Percentiles rank a stretch among this genome's conserved stretches.
These are phyloP conservation scores for Aureobasidium uvarum DNA, from an alignment of 2,329 filamentous ascomycete species.

Conservation along the genomic window DNA sequence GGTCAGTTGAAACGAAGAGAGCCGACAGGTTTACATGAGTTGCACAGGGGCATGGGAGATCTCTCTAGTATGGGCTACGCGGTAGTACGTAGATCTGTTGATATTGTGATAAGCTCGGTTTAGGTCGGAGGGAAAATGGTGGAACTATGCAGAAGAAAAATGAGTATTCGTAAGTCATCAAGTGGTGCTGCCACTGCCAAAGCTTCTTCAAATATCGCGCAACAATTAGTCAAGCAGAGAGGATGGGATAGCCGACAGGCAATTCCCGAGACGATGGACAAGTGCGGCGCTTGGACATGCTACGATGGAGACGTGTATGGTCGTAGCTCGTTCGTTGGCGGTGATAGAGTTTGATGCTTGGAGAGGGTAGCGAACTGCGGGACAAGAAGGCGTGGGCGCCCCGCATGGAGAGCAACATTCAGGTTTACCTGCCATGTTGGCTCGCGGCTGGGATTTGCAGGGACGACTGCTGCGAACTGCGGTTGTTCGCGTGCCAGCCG, in stretches of 20 bases:
- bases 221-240: not conserved
- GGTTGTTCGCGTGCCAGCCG: not conserved
- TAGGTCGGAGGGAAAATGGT: not conserved
- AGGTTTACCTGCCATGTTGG: not conserved
- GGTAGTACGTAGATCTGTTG: not conserved
- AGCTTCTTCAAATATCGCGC: slow-evolving; percentile 21
- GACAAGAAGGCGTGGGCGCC: slow-evolving; percentile 1
- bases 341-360: slow-evolving; percentile 14
- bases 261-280: not conserved
- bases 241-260: slow-evolving; percentile 10
- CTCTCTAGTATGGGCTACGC: not conserved
- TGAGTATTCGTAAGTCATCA: not conserved
- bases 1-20: not conserved
- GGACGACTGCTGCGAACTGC: not conserved
- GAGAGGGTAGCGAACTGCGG: slow-evolving; percentile 6
- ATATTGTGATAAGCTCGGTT: not conserved
- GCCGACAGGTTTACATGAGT: not conserved
- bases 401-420: slow-evolving; percentile 6
- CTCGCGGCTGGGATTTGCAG: not conserved
- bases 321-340: not conserved
- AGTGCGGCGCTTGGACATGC: slow-evolving; percentile 2
- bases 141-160: slow-evolving; percentile 14
- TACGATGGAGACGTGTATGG: slow-evolving; percentile 1
- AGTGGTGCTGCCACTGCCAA: not conserved
- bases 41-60: no score